Base-by-base conservation (phyloP, 2,329 filamentous ascomycete genomes). In the Aspergillaceae sp. region DNA sequence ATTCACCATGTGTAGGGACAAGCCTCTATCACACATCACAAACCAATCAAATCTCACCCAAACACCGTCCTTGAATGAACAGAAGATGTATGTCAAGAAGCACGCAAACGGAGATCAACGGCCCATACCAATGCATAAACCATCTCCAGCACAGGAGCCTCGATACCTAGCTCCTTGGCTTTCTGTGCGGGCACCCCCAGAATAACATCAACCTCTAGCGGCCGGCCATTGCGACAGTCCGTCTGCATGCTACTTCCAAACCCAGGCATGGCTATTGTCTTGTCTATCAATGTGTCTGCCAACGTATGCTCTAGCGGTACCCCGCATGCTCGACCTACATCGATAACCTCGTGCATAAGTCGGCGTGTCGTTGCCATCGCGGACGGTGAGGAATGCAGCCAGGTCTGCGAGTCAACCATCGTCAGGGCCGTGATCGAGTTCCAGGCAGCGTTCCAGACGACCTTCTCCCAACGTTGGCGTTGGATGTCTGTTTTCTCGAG, bases 131-230 rank as follows among this genome's bases (percentile, higher is more conserved):
- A 43, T 5, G 65, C 60, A 51, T 68, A 67, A 6, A 73, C 51
- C 19, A 65, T 62, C 51, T 66, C 68, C 51, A 73, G 48, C 11
- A 59, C 63, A 1, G 70, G 69, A 2, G 65, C 66, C n/a, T 58
- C 49, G 26, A 73, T 60, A 0, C 63, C 63, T 9, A 68, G 52
- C 44, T 72, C 67, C 40, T 55, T 60, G 1, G 67, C 65, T 51
- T 66, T 71, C 43, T 53, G 55, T 47, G 69, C 63, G 4, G 69
- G 67, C 40, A 62, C 66, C 0, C 71, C 72, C 27, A 74, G 48
- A 28, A 74, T 74, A 1, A 73, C 68, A 44, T 74, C 70, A n/a
- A 73, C 62, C 52, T 74, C 71, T 62, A 74, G 61, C 2, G 65
- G 62, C 29, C 68, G 55, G 1, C 68, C 68, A 41, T 60, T 64